These are phyloP conservation scores for Pythium rishiriense DNA, from an alignment of 352 stramenopile genomes.

Conservation along the genomic window DNA sequence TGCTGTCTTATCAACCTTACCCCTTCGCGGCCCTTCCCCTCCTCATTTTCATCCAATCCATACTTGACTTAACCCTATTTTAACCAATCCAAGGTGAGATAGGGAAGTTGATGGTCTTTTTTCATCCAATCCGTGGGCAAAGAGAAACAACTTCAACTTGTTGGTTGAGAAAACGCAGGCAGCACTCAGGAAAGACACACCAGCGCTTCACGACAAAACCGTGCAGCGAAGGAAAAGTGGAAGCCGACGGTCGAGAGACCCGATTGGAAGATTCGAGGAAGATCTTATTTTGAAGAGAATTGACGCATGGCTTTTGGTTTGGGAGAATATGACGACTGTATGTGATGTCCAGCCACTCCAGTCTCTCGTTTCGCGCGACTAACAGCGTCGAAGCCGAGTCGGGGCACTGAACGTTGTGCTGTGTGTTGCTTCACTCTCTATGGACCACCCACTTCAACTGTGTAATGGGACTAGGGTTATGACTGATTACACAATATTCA, in stretches of 20 bases:
- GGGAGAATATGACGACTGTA: no score
- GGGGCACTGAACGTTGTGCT: neutral
- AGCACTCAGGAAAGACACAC: slow-evolving; percentile 1
- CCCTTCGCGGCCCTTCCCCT: slow-evolving; percentile 11
- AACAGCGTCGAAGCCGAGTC: neutral
- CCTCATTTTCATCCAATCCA: slow-evolving; percentile 33
- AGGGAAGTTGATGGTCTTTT: slow-evolving; percentile 1
- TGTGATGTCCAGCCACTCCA: no score
- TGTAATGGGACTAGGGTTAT: slow-evolving; percentile 1
- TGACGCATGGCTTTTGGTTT: no score
- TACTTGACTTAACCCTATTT: slow-evolving; percentile 23
- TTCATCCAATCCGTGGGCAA: slow-evolving; percentile 27
- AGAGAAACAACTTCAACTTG: slow-evolving; percentile 43
- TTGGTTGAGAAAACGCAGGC: slow-evolving; percentile 22
- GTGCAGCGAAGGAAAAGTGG: neutral
- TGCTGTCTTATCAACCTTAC: slow-evolving; percentile 29
- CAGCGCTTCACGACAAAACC: neutral
- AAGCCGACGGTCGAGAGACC: no score
- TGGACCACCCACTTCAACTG: slow-evolving; percentile 29
- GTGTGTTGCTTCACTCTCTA: slow-evolving; percentile 24
- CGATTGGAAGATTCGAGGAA: no score
- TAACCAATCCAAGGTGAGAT: neutral
- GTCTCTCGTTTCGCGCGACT: neutral
- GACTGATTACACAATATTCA: slow-evolving; percentile 16
- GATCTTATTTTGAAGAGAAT: no score